A percentile compares a stretch with the other conserved stretches of the same genome.
Evolutionary conservation across 1,284 basidiomycete species (phyloP).

Genomic region (Austroboletus olivaceoglutinosus): DNA sequence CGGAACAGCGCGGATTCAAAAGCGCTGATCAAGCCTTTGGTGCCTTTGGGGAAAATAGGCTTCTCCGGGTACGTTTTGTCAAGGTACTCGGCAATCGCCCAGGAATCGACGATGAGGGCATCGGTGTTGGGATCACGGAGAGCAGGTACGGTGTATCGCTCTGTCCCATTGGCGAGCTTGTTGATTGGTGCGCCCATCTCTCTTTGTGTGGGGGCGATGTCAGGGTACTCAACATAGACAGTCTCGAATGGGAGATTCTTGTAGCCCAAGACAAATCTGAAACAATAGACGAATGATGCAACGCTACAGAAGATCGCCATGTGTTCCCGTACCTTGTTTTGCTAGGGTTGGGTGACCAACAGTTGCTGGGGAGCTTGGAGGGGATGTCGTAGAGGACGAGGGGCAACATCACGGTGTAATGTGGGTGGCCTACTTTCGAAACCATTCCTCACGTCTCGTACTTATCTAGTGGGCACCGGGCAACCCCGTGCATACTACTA

Average conservation of each 20-base stretch:
- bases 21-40: conserved; percentile 32
- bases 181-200: conserved; percentile 23
- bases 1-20: conserved; percentile 22
- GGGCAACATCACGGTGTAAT: conserved; percentile 17
- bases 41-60: conserved; percentile 36
- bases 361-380: conserved; percentile 18
- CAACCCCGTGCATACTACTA: no score
- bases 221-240: conserved; percentile 31
- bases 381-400: conserved; percentile 6
- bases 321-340: conserved; percentile 20
- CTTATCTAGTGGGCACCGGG: no score
- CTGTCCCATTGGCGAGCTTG: conserved; percentile 11
- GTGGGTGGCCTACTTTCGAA: no score
- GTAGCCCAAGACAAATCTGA: conserved; percentile 28
- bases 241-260: conserved; percentile 33
- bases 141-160: conserved; percentile 35
- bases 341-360: conserved; percentile 23
- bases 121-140: conserved; percentile 33
- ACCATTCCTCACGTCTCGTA: no score
- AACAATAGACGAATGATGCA: not conserved
- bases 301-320: no score
- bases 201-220: conserved; percentile 29
- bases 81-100: conserved; percentile 42
- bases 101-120: conserved; percentile 36
- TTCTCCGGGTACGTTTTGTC: conserved; percentile 44